phyloP scores from a whole-genome alignment of 2,329 filamentous ascomycete species.

The Colletotrichum sp. region DNA sequence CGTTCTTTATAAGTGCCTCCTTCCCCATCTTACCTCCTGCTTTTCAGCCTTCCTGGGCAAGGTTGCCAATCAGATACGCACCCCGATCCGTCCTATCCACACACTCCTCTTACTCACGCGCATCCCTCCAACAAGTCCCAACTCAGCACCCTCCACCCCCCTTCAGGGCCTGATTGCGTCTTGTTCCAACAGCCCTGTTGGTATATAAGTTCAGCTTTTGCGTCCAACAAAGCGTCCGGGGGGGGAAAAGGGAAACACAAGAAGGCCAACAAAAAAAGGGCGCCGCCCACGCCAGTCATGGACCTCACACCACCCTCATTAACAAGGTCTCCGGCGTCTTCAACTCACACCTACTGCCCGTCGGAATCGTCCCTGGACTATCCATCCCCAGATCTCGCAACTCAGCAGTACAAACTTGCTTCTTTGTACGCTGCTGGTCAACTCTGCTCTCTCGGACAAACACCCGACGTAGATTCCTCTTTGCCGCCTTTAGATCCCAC shows the following conservation, averaged over 20 bases:
- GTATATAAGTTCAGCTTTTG: conserved; percentile 14
- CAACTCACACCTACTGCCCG: conserved; percentile 48
- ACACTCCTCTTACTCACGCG: conserved; percentile 13
- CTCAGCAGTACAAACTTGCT: conserved; percentile 47
- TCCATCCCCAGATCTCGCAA: conserved; percentile 47
- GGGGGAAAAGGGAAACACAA: neutral
- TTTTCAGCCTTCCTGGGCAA: conserved; percentile 14
- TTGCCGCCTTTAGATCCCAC: conserved; percentile 44
- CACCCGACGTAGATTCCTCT: conserved; percentile 39
- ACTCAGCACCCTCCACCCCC: neutral
- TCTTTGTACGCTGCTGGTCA: conserved; percentile 43
- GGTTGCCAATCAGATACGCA: conserved; percentile 14
- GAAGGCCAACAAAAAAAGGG: neutral
- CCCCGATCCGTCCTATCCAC: conserved; percentile 10
- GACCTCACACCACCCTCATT: conserved; percentile 54
- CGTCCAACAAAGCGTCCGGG: conserved; percentile 7
- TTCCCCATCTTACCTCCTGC: conserved; percentile 5
- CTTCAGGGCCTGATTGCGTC: neutral
- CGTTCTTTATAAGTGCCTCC: conserved; percentile 2
- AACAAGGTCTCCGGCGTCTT: conserved; percentile 46
- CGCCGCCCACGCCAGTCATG: conserved; percentile 38
- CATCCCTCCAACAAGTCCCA: neutral
- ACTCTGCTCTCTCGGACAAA: conserved; percentile 39
- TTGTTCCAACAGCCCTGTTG: conserved; percentile 8
- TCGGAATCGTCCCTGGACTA: conserved; percentile 47